Percentiles rank a stretch among this genome's conserved stretches.
phyloP scores from a whole-genome alignment of 129 eudicot species.

The Oenanthe sinensis region DNA sequence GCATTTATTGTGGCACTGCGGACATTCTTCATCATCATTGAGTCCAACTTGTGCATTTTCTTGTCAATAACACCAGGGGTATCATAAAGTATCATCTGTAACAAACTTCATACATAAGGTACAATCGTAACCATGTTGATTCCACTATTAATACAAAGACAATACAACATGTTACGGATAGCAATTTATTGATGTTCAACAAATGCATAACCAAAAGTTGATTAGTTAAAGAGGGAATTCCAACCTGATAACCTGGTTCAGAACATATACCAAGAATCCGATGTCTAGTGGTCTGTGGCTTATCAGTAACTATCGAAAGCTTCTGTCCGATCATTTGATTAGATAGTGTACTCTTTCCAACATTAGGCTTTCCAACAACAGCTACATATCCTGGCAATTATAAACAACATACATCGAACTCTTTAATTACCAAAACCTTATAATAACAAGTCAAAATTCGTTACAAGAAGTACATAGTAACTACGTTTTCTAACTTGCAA shows the following conservation, averaged over 20 bases:
- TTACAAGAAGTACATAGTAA: neutral
- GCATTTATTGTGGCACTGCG: conserved; percentile 83
- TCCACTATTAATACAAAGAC: neutral
- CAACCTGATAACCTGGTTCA: conserved; percentile 85
- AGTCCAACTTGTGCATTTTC: conserved; percentile 87
- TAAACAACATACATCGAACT: conserved; percentile 4
- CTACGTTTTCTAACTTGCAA: neutral
- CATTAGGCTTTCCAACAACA: conserved; percentile 94
- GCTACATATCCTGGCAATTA: conserved; percentile 74
- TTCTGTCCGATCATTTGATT: conserved; percentile 97
- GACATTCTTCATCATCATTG: conserved; percentile 99
- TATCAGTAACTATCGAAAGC: conserved; percentile 89
- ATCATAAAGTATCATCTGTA: conserved; percentile 89
- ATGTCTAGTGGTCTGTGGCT: conserved; percentile 95
- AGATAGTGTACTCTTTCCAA: conserved; percentile 98
- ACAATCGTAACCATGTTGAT: neutral
- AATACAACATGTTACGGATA: neutral
- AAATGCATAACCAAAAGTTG: neutral
- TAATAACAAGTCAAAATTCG: neutral
- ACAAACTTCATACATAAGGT: conserved; percentile 17
- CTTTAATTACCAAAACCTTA: conserved; percentile 4
- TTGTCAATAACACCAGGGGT: conserved; percentile 98
- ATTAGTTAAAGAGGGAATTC: conserved; percentile 4
- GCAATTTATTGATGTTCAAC: neutral
- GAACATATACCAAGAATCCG: conserved; percentile 96